Base-by-base conservation (phyloP, 768 basidiomycete genomes). In the Tubosaeta brunneosetosa region DNA sequence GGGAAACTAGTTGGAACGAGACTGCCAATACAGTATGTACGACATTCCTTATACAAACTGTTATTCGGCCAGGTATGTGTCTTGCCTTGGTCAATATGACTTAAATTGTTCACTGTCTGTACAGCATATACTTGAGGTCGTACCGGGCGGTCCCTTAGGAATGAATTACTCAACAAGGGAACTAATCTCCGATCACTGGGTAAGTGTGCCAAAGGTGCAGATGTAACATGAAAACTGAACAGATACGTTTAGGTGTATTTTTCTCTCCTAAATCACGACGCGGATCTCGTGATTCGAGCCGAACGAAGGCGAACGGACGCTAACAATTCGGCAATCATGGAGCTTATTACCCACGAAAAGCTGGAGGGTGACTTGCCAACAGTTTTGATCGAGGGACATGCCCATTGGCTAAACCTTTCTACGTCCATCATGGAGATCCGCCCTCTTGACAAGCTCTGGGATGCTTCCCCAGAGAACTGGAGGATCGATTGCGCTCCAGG, bases 361-460 rank as follows among this genome's bases (percentile, higher is more conserved):
- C 44, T 71, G 19, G 11, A 14, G 9, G 38, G 40, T 0, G 70
- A 71, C 46, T 22, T 70, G 1, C 47, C 47, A 2, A 26, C n/a
- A 1, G 26, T 19, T 7, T 19, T 48, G 6, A 38, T 48, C 1
- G 32, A 57, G 6, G 56, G 47, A 4, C 57, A 61, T 6, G 57
- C 34, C 27, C 70, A 69, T 51, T 71, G 69, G 69, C 40, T 71
- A 16, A 51, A 66, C 22, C 49, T 69, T 2, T n/a, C 42, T 11
- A 57, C 53, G 0, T 43, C 41, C 1, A 16, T 55, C 41, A 52
- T 71, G 6, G 69, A 69, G 41, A 46, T 70, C 10, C 61, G 64
- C 1, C 62, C 66, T 19, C 45, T 61, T 1, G 42, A 62, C 5
- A 45, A 31, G 3, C 16, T 49, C 0, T 70, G 67, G 69, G 34